These are phyloP conservation scores for Acacia pycnantha DNA, from an alignment of 331 rosid species.

Conservation along the genomic window DNA sequence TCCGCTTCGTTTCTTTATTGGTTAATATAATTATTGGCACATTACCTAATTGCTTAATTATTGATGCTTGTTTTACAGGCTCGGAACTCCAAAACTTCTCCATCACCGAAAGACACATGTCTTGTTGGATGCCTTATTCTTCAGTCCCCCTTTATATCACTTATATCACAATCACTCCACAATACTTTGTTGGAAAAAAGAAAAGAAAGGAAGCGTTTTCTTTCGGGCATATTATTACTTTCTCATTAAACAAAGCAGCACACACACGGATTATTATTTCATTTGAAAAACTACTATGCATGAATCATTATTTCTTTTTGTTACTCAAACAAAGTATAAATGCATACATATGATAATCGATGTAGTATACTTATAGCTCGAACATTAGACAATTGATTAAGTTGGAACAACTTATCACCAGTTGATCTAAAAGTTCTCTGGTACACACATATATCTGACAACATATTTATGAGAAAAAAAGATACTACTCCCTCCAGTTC, in stretches of 20 bases:
- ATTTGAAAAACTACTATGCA: background rate
- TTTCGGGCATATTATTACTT: background rate
- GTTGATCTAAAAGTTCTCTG: too few relatives aligned
- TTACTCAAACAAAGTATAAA: too few relatives aligned
- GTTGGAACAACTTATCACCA: too few relatives aligned
- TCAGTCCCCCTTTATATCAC: background rate
- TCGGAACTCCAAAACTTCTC: background rate
- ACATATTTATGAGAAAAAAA: too few relatives aligned
- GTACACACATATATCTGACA: too few relatives aligned
- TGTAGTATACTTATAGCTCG: too few relatives aligned
- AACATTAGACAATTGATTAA: too few relatives aligned
- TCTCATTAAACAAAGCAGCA: background rate
- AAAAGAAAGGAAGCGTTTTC: background rate
- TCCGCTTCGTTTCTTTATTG: background rate
- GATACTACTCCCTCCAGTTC: too few relatives aligned
- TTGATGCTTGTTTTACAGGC: background rate
- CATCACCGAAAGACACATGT: slow-evolving; percentile 11
- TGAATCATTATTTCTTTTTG: background rate
- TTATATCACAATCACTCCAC: slow-evolving; percentile 6
- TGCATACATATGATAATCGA: too few relatives aligned
- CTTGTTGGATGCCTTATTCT: slow-evolving; percentile 30
- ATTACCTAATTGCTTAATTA: background rate
- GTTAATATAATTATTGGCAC: background rate
- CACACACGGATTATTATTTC: background rate
- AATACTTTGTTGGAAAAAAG: background rate